Evolutionary conservation across 2,329 filamentous ascomycete genomes (phyloP).

Genomic region (Chaetomium strumarium): DNA sequence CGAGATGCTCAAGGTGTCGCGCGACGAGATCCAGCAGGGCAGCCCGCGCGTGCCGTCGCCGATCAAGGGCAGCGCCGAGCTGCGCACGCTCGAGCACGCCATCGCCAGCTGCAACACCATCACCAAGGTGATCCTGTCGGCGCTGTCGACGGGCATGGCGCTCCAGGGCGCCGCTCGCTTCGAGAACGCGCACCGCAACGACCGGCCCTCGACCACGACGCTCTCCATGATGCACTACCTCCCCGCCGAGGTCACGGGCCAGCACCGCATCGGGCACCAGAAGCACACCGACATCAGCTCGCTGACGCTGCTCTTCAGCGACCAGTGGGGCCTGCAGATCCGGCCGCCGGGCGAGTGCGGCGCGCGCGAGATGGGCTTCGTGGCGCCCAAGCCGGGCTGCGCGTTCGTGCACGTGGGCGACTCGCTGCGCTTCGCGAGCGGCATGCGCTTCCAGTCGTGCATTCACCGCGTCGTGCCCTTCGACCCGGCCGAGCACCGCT

Average conservation of each 20-base stretch:
- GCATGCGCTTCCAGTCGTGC: constrained; percentile 49
- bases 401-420: constrained; percentile 56
- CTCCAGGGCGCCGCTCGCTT: constrained; percentile 42
- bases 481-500: constrained; percentile 47
- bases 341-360: constrained; percentile 38
- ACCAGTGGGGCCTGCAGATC: constrained; percentile 53
- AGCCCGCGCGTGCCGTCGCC: constrained; percentile 41
- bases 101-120: constrained; percentile 46
- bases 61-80: constrained; percentile 44
- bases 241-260: constrained; percentile 34
- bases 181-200: constrained; percentile 47
- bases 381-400: constrained; percentile 44
- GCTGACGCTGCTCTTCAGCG: constrained; percentile 49
- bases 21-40: constrained; percentile 44
- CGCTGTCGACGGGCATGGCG: constrained; percentile 42
- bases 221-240: constrained; percentile 53
- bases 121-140: constrained; percentile 46
- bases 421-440: constrained; percentile 50
- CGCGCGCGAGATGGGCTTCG: constrained; percentile 43
- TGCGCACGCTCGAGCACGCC: constrained; percentile 43
- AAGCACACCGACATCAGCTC: constrained; percentile 54
- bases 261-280: constrained; percentile 45
- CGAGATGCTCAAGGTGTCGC: constrained; percentile 48
- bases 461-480: constrained; percentile 53
- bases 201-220: constrained; percentile 43